These are phyloP conservation scores for Corynespora cassiicola DNA, from an alignment of 2,329 filamentous ascomycete species.

Conservation along the genomic window DNA sequence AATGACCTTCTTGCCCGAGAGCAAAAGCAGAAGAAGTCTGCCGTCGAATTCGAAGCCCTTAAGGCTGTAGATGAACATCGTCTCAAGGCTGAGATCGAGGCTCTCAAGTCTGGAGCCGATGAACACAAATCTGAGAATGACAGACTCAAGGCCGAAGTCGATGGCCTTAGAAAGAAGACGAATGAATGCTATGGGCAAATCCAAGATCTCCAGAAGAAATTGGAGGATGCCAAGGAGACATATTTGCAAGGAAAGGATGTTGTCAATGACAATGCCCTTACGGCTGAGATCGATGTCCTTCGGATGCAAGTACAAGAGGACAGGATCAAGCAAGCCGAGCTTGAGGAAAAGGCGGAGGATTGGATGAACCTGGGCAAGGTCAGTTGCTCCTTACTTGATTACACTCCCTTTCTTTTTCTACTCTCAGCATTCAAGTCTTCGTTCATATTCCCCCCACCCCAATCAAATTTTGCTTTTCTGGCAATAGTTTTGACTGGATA, in stretches of 20 bases:
- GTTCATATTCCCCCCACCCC: not conserved
- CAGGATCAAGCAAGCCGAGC: not conserved
- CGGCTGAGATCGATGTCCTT: not conserved
- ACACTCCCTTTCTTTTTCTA: slow-evolving; percentile 3
- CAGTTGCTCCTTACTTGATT: not conserved
- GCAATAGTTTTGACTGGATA: slow-evolving; percentile 1
- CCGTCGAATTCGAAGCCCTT: not conserved
- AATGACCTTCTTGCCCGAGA: slow-evolving; percentile 16
- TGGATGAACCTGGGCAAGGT: slow-evolving; percentile 33
- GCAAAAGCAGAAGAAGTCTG: slow-evolving; percentile 8
- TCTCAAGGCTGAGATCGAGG: slow-evolving; percentile 8
- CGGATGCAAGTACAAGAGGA: not conserved
- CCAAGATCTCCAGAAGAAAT: slow-evolving; percentile 2
- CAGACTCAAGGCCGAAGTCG: slow-evolving; percentile 13
- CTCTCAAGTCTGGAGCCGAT: slow-evolving; percentile 2
- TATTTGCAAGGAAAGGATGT: slow-evolving; percentile 4
- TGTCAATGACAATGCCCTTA: not conserved
- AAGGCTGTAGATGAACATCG: not conserved
- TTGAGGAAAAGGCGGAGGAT: slow-evolving; percentile 9
- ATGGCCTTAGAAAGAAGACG: no score
- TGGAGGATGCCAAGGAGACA: slow-evolving; percentile 7
- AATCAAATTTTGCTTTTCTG: not conserved
- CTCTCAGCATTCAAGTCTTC: no score
- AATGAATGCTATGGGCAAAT: slow-evolving; percentile 8
- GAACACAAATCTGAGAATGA: not conserved